These are phyloP conservation scores for Phaeosphaeria sp. DNA, from an alignment of 2,329 filamentous ascomycete genomes.

Conservation along the genomic window DNA sequence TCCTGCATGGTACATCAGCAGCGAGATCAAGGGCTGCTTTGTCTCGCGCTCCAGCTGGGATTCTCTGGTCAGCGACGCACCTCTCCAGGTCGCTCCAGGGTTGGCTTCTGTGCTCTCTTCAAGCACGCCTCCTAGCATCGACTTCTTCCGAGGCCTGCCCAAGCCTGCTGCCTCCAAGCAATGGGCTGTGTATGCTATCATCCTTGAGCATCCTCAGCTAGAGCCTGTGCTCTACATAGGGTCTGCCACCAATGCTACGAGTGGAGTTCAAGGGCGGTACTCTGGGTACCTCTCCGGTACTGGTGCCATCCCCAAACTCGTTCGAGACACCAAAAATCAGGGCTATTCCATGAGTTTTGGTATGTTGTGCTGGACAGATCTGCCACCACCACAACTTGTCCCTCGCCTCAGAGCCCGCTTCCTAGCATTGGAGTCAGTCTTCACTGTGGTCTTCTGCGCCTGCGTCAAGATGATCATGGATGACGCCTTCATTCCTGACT, in stretches of 20 bases:
- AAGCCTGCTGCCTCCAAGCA: background rate
- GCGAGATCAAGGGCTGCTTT: background rate
- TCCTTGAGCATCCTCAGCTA: background rate
- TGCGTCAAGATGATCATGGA: background rate
- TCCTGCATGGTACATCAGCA: background rate
- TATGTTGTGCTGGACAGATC: background rate
- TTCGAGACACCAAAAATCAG: background rate
- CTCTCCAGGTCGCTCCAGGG: background rate
- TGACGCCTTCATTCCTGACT: background rate
- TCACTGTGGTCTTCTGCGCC: background rate
- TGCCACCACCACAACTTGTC: background rate
- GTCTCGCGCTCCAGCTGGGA: background rate
- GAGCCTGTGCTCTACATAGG: slow-evolving; percentile 1
- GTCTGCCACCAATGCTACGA: background rate
- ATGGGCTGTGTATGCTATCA: slow-evolving; percentile 1
- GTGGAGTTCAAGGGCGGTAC: background rate
- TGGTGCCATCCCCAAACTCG: background rate
- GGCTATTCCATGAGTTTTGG: background rate
- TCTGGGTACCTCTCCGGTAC: background rate
- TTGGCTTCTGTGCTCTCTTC: background rate
- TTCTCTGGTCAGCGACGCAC: slow-evolving; percentile 1
- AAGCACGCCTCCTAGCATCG: background rate
- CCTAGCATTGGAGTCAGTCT: background rate
- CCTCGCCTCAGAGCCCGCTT: background rate
- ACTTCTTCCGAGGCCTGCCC: slow-evolving; percentile 1